Percentiles rank a stretch among this genome's conserved stretches.
phyloP scores from a whole-genome alignment of 208 protist genomes.

The Acanthamoeba triangularis region DNA sequence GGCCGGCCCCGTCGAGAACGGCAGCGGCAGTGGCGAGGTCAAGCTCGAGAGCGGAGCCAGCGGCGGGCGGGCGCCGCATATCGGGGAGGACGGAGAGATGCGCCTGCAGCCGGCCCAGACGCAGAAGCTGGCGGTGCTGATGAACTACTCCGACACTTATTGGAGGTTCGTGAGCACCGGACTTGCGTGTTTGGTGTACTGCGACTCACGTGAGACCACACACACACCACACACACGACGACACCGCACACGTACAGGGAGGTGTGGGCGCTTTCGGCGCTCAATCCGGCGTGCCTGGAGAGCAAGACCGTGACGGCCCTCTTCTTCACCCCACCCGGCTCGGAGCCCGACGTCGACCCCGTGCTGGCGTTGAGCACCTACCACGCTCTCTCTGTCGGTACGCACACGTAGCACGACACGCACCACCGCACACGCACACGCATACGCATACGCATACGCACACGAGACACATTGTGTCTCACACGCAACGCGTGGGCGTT shows the following conservation, averaged over 20 bases:
- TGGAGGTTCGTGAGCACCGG: background rate
- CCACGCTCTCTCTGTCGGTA: constrained; percentile 1
- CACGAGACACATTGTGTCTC: background rate
- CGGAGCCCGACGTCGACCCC: background rate
- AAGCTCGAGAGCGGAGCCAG: too few relatives aligned
- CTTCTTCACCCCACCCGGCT: background rate
- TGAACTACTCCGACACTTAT: constrained; percentile 48
- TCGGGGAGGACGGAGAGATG: background rate
- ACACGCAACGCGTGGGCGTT: background rate
- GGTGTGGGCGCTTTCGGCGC: background rate
- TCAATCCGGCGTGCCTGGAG: constrained; percentile 39
- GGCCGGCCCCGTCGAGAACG: too few relatives aligned
- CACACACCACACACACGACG: background rate
- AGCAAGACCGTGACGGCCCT: constrained; percentile 29
- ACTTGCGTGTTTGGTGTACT: background rate
- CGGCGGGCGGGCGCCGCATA: too few relatives aligned
- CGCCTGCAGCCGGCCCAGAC: background rate
- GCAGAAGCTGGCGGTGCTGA: constrained; percentile 5
- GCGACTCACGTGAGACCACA: background rate
- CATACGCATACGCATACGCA: background rate
- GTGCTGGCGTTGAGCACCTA: constrained; percentile 3
- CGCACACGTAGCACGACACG: background rate
- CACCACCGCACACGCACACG: too few relatives aligned
- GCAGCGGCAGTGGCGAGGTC: too few relatives aligned
- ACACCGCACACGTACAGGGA: background rate